Conservation (phyloP, 208 protist species). For the Acanthamoeba royreba region DNA sequence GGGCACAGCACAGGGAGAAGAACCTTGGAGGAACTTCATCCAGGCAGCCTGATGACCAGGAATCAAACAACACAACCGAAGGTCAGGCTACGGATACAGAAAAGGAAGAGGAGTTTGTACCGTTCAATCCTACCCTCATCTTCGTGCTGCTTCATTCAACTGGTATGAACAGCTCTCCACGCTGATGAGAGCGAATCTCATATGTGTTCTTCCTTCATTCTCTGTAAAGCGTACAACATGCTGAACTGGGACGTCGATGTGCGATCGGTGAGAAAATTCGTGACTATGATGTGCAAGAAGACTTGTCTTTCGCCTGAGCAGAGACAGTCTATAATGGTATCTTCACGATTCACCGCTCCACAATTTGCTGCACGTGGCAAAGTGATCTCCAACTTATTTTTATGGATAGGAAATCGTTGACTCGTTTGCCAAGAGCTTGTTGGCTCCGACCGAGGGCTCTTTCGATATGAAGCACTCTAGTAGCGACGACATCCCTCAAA, state of each 20-base stretch:
- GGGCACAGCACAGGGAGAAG: background rate
- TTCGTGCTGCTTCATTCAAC: constrained; percentile 27
- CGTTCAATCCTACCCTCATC: constrained; percentile 35
- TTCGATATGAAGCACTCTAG: background rate
- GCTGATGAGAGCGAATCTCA: background rate
- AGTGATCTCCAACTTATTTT: too few species aligned
- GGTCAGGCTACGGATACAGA: background rate
- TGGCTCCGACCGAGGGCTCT: background rate
- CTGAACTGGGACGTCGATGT: constrained; percentile 44
- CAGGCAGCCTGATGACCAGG: background rate
- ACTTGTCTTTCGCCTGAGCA: constrained; percentile 16
- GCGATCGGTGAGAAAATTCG: constrained; percentile 13
- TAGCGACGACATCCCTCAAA: background rate
- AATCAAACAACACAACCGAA: background rate
- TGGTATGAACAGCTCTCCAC: background rate
- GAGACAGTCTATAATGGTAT: constrained; percentile 11
- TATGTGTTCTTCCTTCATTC: too few species aligned
- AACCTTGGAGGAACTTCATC: background rate
- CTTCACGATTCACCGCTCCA: too few species aligned
- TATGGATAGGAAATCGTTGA: constrained; percentile 40
- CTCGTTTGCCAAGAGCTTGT: constrained; percentile 32
- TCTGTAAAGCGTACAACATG: constrained; percentile 16
- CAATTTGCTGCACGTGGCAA: background rate
- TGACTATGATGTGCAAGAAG: constrained; percentile 33
- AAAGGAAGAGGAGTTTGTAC: background rate